Evolutionary conservation across 208 protist genomes (phyloP).

Genomic region (Acanthamoeba sp.): DNA sequence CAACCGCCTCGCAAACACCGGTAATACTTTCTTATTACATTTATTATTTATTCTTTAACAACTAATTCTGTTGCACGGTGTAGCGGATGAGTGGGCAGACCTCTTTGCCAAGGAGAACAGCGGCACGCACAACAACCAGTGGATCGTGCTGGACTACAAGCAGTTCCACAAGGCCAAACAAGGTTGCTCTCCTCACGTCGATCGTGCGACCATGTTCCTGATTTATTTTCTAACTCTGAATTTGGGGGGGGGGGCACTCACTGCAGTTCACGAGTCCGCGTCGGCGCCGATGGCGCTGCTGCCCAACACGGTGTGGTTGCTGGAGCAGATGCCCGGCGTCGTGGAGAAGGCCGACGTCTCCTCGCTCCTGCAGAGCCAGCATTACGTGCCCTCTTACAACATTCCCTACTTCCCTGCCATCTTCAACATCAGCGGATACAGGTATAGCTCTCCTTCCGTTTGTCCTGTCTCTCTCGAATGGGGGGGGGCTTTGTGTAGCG

Average conservation of each 20-base stretch:
- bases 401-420: constrained; percentile 81
- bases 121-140: constrained; percentile 85
- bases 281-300: not conserved
- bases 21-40: too few relatives aligned
- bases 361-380: constrained; percentile 75
- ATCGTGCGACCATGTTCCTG: too few relatives aligned
- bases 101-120: constrained; percentile 20
- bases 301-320: constrained; percentile 80
- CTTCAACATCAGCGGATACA: constrained; percentile 78
- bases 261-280: too few relatives aligned
- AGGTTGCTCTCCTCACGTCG: not conserved
- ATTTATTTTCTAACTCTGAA: too few relatives aligned
- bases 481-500: not conserved
- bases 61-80: not conserved
- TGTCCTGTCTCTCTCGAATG: too few relatives aligned
- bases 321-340: constrained; percentile 84
- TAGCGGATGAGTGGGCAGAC: constrained; percentile 31
- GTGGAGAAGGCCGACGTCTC: constrained; percentile 74
- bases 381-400: constrained; percentile 85
- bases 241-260: too few relatives aligned
- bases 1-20: constrained; percentile 67
- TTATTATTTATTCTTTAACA: too few relatives aligned
- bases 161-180: constrained; percentile 69
- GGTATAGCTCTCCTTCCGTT: not conserved
- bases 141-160: constrained; percentile 84